These are phyloP conservation scores for Fraxinus sp. DNA, from an alignment of 305 asterid species.

Conservation along the genomic window DNA sequence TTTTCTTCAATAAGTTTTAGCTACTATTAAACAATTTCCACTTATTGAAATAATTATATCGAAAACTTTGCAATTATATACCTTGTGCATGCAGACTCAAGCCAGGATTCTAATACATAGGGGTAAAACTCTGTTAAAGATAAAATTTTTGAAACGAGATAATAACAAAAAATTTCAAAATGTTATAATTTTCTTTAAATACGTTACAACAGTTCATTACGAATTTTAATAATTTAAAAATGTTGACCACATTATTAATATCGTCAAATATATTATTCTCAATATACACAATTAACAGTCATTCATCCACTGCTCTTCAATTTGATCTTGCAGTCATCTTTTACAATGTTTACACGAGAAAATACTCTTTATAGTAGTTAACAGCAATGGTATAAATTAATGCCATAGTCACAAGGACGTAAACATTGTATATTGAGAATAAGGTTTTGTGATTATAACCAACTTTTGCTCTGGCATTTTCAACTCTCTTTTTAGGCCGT, in stretches of 20 bases:
- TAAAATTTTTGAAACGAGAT: background rate
- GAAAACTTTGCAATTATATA: background rate
- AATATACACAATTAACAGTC: background rate
- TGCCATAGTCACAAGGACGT: background rate
- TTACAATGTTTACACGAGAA: background rate
- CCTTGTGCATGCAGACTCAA: background rate
- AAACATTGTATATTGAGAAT: background rate
- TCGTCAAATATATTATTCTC: background rate
- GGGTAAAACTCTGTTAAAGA: background rate
- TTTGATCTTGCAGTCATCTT: background rate
- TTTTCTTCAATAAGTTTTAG: background rate
- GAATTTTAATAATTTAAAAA: background rate
- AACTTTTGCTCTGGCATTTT: background rate
- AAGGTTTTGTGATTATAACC: background rate
- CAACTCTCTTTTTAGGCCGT: background rate
- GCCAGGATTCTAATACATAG: background rate
- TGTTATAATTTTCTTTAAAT: background rate
- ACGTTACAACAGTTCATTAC: background rate
- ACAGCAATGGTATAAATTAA: background rate
- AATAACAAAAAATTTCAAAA: background rate
- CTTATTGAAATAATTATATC: background rate
- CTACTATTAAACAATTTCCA: background rate
- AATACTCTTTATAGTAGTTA: background rate
- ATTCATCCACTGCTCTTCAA: background rate
- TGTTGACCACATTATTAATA: background rate